phyloP scores from a whole-genome alignment of 202 grass and related monocot genomes.

The Elaeis oleifera region DNA sequence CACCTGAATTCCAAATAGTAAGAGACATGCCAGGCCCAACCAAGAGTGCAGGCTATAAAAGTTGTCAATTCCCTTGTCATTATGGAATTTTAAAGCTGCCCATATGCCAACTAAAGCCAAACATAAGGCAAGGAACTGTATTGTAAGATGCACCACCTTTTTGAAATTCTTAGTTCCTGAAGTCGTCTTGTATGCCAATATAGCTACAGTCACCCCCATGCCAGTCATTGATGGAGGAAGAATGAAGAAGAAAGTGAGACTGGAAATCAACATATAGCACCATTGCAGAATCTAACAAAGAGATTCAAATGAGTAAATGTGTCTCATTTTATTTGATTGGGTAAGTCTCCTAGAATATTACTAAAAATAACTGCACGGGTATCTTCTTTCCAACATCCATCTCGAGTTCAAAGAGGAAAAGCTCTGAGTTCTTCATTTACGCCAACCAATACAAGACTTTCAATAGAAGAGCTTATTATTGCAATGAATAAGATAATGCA shows the following conservation, averaged over 20 bases:
- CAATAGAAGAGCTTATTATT: too few species aligned
- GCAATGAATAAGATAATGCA: too few species aligned
- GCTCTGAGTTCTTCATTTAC: too few species aligned
- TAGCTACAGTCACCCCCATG: conserved; percentile 37
- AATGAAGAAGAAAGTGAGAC: not conserved
- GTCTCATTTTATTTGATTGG: too few species aligned
- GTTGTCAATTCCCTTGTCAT: conserved; percentile 85
- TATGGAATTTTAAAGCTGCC: conserved; percentile 90
- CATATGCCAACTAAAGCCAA: conserved; percentile 68
- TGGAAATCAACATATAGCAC: not conserved
- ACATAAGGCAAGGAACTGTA: conserved; percentile 75
- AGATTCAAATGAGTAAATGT: too few species aligned
- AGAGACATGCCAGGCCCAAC: conserved; percentile 65
- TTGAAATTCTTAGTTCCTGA: conserved; percentile 83
- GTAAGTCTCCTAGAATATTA: too few species aligned
- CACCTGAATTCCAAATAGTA: conserved; percentile 81
- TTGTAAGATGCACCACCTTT: conserved; percentile 70
- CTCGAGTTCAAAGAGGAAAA: too few species aligned
- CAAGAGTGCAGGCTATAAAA: conserved; percentile 96
- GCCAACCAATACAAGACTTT: too few species aligned
- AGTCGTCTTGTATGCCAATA: conserved; percentile 85
- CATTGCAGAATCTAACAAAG: too few species aligned
- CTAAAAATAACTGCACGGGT: too few species aligned
- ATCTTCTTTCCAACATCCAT: too few species aligned
- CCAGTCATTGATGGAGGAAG: not conserved